Percentiles rank a stretch among this genome's conserved stretches.
Evolutionary conservation across 2,329 filamentous ascomycete species (phyloP).

Genomic region (Aspergillus ochraceoroseus): DNA sequence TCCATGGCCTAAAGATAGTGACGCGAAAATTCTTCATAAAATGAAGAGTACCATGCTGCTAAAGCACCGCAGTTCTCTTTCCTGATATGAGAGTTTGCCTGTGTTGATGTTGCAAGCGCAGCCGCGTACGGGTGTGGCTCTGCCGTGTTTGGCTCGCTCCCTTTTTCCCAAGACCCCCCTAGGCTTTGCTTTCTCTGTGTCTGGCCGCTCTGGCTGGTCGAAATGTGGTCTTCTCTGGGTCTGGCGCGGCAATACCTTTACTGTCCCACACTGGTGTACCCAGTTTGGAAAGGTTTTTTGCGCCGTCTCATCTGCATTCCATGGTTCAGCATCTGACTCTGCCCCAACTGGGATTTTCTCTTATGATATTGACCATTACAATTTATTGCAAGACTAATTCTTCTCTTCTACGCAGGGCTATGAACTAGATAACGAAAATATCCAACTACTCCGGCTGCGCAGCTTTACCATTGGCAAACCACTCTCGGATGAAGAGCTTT

Average conservation of each 20-base stretch:
- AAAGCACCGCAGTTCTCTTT: no score
- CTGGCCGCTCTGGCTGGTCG: conserved; percentile 7
- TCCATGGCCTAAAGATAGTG: no score
- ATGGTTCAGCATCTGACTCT: conserved; percentile 34
- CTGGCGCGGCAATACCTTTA: conserved; percentile 15
- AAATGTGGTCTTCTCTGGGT: conserved; percentile 13
- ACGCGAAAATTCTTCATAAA: neutral
- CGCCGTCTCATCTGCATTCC: conserved; percentile 36
- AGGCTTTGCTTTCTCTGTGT: conserved; percentile 5
- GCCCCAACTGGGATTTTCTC: conserved; percentile 4
- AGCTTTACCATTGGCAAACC: conserved; percentile 70
- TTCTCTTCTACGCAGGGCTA: conserved; percentile 57
- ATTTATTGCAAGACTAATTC: conserved; percentile 16
- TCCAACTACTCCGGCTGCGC: conserved; percentile 71
- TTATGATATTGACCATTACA: conserved; percentile 13
- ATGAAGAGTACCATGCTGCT: neutral
- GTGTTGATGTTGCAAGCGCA: conserved; percentile 23
- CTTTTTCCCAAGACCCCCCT: conserved; percentile 14
- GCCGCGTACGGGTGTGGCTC: conserved; percentile 22
- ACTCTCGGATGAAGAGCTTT: conserved; percentile 62
- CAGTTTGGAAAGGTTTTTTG: conserved; percentile 24
- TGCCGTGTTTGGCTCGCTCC: conserved; percentile 20
- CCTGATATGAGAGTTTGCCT: conserved; percentile 2
- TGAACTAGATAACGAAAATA: conserved; percentile 67
- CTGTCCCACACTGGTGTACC: conserved; percentile 18